Evolutionary conservation across 2,329 filamentous ascomycete genomes (phyloP).

Genomic region (Colletotrichum shisoi): DNA sequence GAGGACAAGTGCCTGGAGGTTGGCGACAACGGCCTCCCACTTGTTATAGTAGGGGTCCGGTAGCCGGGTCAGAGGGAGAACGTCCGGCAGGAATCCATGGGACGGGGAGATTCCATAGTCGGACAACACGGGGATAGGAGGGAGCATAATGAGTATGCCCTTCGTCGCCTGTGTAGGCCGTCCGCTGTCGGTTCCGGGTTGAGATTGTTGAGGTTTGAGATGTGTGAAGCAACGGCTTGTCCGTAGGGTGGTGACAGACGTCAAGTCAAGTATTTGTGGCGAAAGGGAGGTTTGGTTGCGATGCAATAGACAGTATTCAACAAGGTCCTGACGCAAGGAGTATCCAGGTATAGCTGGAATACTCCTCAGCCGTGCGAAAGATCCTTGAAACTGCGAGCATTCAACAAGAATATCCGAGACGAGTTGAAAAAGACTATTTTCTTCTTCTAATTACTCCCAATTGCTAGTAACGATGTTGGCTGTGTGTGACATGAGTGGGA

Average conservation of each 20-base stretch:
- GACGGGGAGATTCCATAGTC: slow-evolving; percentile 82
- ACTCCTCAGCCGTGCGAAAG: slow-evolving; percentile 68
- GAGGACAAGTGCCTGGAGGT: slow-evolving; percentile 85
- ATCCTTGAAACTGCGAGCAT: slow-evolving; percentile 38
- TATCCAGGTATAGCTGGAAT: slow-evolving; percentile 66
- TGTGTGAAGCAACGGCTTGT: neutral
- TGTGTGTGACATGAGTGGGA: neutral
- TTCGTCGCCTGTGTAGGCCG: neutral
- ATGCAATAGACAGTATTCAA: slow-evolving; percentile 35
- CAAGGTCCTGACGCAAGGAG: slow-evolving; percentile 69
- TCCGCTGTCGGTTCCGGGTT: neutral
- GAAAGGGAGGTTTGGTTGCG: slow-evolving; percentile 35
- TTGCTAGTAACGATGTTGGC: neutral
- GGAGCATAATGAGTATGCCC: slow-evolving; percentile 57
- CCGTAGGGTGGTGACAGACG: slow-evolving; percentile 12
- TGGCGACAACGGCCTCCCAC: slow-evolving; percentile 88
- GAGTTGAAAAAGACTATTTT: slow-evolving; percentile 1
- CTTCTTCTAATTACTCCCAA: neutral
- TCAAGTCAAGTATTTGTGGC: slow-evolving; percentile 17
- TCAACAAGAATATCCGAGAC: slow-evolving; percentile 6
- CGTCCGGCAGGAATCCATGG: slow-evolving; percentile 87
- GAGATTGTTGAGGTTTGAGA: neutral
- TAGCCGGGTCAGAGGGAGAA: slow-evolving; percentile 79
- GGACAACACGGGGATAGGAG: slow-evolving; percentile 68
- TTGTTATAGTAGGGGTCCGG: slow-evolving; percentile 92